Conservation (phyloP, 179 eudicot species). For the Spergularia azorica region DNA sequence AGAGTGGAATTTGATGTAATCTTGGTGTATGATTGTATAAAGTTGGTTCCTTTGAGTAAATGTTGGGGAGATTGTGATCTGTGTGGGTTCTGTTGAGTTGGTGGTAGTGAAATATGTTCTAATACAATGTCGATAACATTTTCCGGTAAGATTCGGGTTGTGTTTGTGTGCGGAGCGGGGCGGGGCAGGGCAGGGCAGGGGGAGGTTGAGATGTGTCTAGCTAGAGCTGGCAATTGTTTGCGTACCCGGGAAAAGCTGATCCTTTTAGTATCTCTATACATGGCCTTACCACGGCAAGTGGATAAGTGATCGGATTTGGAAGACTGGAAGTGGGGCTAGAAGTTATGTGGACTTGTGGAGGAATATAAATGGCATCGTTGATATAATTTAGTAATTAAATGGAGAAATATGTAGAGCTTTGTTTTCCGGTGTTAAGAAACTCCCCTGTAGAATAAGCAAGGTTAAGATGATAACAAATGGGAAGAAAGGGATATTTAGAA, state of each 20-base stretch:
- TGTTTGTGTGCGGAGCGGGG: too few relatives aligned
- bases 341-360: background rate
- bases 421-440: background rate
- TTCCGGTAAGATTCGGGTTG: too few relatives aligned
- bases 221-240: too few relatives aligned
- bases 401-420: background rate
- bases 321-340: background rate
- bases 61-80: background rate
- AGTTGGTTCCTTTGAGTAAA: background rate
- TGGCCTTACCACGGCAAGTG: too few relatives aligned
- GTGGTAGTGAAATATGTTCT: too few relatives aligned
- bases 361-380: background rate
- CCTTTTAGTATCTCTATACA: too few relatives aligned
- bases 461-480: background rate
- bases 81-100: too few relatives aligned
- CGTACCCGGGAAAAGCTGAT: too few relatives aligned
- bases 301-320: background rate
- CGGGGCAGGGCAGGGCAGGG: too few relatives aligned
- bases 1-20: background rate
- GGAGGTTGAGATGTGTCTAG: too few relatives aligned
- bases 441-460: background rate
- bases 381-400: background rate
- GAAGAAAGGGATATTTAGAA: background rate
- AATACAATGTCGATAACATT: too few relatives aligned
- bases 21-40: background rate